These are phyloP conservation scores for Penicillium salamii DNA, from an alignment of 495 filamentous ascomycete species.

Conservation along the genomic window DNA sequence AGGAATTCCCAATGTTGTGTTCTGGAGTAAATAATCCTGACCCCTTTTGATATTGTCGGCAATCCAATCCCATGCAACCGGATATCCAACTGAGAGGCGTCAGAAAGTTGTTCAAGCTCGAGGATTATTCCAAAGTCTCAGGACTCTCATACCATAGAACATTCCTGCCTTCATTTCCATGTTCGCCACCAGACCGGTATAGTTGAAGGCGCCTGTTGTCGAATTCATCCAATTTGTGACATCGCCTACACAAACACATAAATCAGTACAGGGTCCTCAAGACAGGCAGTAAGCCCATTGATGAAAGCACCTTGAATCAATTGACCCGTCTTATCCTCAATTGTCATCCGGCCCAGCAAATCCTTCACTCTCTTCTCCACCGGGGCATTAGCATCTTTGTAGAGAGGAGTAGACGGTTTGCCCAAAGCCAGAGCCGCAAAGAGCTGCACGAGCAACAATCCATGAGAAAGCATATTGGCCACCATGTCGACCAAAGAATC, in stretches of 20 bases:
- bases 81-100: conserved; percentile 52
- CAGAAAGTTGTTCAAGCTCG: not conserved
- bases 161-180: conserved; percentile 60
- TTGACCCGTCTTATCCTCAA: conserved; percentile 67
- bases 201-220: conserved; percentile 57
- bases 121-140: too few relatives aligned
- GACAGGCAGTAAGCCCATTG: too few relatives aligned
- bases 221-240: conserved; percentile 68
- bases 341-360: conserved; percentile 64
- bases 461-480: conserved; percentile 21
- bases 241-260: conserved; percentile 41
- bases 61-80: conserved; percentile 60
- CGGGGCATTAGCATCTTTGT: conserved; percentile 60
- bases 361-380: conserved; percentile 62
- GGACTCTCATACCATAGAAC: conserved; percentile 51
- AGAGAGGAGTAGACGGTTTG: conserved; percentile 30
- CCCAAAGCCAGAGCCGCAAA: conserved; percentile 19
- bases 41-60: conserved; percentile 55
- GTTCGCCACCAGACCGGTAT: conserved; percentile 59
- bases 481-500: conserved; percentile 17
- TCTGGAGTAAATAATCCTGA: conserved; percentile 62
- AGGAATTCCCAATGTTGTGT: conserved; percentile 65
- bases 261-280: not conserved
- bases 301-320: conserved; percentile 52
- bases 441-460: conserved; percentile 32